Evolutionary conservation across 2,329 filamentous ascomycete species (phyloP), one percentile per base, ranked within the genome.

Genomic region (Arthroderma uncinatum): DNA sequence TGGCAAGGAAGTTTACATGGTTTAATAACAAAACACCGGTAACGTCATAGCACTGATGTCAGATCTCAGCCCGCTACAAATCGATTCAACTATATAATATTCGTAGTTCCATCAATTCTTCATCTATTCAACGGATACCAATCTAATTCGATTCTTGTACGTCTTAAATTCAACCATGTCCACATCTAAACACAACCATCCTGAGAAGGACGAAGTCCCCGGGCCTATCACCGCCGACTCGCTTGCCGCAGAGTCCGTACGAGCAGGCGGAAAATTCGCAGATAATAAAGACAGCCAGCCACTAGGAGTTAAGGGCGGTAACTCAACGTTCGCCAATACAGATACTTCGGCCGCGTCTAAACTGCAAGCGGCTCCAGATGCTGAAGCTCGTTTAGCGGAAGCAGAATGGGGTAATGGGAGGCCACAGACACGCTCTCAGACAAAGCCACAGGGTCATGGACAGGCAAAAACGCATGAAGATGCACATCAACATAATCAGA

Each of bases 231-330:
- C 79, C 47, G 74, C 79, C 12, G 86, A 86, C 71, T 92, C 87
- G 5, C 82, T 94, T 4, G 89, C 89, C 9, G 85, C 82, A 58
- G 84, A 92, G 65, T 93, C 87, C 0, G 72, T 82, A 59, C 73
- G 76, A 50, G 63, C 74, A 21, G 78, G 78, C 58, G 87, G 86
- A 62, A 73, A 70, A 10, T 89, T 87, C 64, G 73, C 78, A 40
- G 69, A 78, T 57, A 87, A 88, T 71, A 74, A 76, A 23, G 74
- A 78, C 60, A 76, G 77, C 16, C 74, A 76, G 40, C 75, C 76
- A 4, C 73, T 74, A 33, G 68, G 71, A 12, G 78, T 82, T 53
- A 72, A 74, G 7, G 79, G 79, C 42, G 63, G 64, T n/a, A 75
- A 77, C 50, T 81, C 76, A 34, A 84, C 77, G 19, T 74, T 80